Percentiles rank a stretch among this genome's conserved stretches.
Conservation (phyloP, 352 stramenopile species). For the Globisporangium spinosum region DNA sequence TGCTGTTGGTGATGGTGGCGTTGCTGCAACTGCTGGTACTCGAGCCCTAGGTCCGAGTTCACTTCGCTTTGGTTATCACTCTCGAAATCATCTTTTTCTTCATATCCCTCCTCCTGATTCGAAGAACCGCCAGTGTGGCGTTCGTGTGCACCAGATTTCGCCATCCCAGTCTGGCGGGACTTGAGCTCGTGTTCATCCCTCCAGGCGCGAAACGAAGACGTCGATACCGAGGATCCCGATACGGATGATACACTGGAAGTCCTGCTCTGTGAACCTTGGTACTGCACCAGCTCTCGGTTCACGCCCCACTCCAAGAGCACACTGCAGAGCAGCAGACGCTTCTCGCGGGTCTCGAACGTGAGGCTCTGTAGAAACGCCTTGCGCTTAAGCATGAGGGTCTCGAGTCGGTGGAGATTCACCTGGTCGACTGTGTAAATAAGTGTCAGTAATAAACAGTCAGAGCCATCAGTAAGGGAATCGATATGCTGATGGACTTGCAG, state of each 20-base stretch:
- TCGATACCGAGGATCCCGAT: background rate
- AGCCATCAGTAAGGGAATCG: background rate
- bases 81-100: conserved; percentile 11
- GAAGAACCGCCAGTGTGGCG: background rate
- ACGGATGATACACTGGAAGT: background rate
- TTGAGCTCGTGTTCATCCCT: background rate
- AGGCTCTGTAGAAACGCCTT: conserved; percentile 32
- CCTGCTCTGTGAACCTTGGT: background rate
- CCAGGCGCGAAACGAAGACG: background rate
- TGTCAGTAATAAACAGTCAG: background rate
- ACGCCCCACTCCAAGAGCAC: conserved; percentile 54
- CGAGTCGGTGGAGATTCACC: conserved; percentile 19
- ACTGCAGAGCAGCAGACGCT: conserved; percentile 38
- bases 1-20: background rate
- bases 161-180: background rate
- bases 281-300: conserved; percentile 35
- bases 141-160: background rate
- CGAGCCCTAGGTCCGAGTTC: background rate
- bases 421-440: conserved; percentile 7
- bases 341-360: conserved; percentile 36
- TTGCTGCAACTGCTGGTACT: background rate
- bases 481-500: no score
- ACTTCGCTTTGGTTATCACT: conserved; percentile 13
- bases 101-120: conserved; percentile 17
- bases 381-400: conserved; percentile 23